These are phyloP conservation scores for Zygoascus ofunaensis DNA, from an alignment of 805 yeast genomes.

Conservation along the genomic window DNA sequence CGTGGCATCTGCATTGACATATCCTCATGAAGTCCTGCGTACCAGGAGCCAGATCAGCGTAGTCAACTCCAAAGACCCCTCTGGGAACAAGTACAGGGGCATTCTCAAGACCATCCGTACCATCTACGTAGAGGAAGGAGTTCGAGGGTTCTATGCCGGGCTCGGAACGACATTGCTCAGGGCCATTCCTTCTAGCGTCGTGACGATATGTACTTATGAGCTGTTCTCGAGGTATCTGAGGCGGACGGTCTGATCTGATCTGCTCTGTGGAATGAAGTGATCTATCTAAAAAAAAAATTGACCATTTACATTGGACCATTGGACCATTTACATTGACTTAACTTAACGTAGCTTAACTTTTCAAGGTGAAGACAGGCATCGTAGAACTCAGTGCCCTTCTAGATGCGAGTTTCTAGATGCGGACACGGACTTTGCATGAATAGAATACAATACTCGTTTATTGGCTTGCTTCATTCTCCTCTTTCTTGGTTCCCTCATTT, in stretches of 20 bases:
- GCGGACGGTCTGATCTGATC: neutral
- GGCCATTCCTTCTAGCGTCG: conserved; percentile 91
- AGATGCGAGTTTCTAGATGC: too few species aligned
- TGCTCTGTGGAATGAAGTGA: too few species aligned
- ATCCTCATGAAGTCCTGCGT: conserved; percentile 91
- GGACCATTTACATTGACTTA: too few species aligned
- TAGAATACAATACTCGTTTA: too few species aligned
- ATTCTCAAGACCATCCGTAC: conserved; percentile 28
- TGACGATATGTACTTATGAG: conserved; percentile 90
- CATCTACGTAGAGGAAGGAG: conserved; percentile 59
- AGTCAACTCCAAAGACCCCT: conserved; percentile 16
- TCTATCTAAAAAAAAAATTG: too few species aligned
- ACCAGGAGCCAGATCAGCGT: conserved; percentile 73
- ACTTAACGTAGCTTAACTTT: too few species aligned
- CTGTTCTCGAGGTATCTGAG: conserved; percentile 23
- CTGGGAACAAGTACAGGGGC: conserved; percentile 24
- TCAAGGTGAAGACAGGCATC: too few species aligned
- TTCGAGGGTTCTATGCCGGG: conserved; percentile 81
- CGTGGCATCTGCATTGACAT: conserved; percentile 80
- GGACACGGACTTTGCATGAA: too few species aligned
- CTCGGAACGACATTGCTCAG: conserved; percentile 75
- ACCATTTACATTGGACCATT: too few species aligned
- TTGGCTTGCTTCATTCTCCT: too few species aligned
- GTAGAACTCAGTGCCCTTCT: too few species aligned
- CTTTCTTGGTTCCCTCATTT: too few species aligned